These are phyloP conservation scores for Perkinsus olseni DNA, from an alignment of 169 alveolate genomes.

Conservation along the genomic window DNA sequence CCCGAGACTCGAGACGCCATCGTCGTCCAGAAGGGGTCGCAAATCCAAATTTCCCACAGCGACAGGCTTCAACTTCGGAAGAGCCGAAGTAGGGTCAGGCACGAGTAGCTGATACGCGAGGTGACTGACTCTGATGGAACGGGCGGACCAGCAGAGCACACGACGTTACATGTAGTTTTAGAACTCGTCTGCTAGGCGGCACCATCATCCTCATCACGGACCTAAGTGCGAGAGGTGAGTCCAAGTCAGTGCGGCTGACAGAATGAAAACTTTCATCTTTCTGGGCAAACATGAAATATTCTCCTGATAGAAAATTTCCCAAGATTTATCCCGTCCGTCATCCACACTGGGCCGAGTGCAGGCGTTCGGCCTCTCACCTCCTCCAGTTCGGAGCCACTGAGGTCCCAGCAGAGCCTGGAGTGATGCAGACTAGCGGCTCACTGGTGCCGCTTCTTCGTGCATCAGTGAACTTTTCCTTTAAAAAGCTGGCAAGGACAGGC, in stretches of 20 bases:
- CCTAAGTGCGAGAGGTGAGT: not conserved
- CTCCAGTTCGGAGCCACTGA: not conserved
- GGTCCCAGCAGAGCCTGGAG: not conserved
- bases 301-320: too few species aligned
- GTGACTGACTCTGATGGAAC: too few species aligned
- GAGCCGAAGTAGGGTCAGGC: not conserved
- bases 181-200: not conserved
- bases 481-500: not conserved
- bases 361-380: not conserved
- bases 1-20: not conserved
- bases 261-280: too few species aligned
- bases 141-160: too few species aligned
- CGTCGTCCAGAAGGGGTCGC: not conserved
- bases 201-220: not conserved
- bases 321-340: too few species aligned
- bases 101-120: too few species aligned
- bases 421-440: not conserved
- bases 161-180: not conserved
- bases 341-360: too few species aligned
- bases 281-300: too few species aligned
- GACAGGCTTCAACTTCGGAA: not conserved
- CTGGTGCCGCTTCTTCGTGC: not conserved
- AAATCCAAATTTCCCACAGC: not conserved
- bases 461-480: not conserved
- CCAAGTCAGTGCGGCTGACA: too few species aligned